A percentile compares a stretch with the other conserved stretches of the same genome.
Evolutionary conservation across 306 rosid genomes (phyloP).

Genomic region (Inga laurina): DNA sequence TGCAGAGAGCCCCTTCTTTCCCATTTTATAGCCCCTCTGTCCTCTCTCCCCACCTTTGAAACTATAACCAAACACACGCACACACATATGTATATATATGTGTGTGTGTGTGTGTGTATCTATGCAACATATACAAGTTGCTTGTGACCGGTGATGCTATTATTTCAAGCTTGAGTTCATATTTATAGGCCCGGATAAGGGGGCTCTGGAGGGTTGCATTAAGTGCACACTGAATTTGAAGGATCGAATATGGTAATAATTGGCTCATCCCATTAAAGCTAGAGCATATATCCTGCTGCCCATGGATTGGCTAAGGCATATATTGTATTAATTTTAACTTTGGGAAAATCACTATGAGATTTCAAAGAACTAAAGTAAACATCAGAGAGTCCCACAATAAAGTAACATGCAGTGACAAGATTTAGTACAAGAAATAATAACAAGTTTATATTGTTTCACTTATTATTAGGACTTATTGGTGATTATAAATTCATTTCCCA

Average conservation of each 20-base stretch:
- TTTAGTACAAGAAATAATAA: no score
- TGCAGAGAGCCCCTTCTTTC: conserved; percentile 39
- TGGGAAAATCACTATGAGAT: no score
- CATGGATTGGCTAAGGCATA: background rate
- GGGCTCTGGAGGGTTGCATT: background rate
- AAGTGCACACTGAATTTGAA: background rate
- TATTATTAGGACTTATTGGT: no score
- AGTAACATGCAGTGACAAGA: no score
- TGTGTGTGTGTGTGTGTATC: background rate
- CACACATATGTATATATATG: background rate
- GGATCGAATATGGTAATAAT: background rate
- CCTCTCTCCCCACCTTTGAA: background rate
- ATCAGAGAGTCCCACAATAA: no score
- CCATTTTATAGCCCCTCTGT: background rate
- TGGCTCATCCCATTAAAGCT: background rate
- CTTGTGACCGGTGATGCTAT: background rate
- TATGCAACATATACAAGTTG: no score
- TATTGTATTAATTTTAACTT: no score
- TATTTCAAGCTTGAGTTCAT: background rate
- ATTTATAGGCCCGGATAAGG: background rate
- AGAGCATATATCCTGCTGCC: background rate
- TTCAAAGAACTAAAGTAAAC: no score
- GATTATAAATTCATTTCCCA: no score
- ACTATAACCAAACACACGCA: background rate
- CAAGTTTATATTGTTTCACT: no score